These are phyloP conservation scores for Corymbia citriodora DNA, from an alignment of 441 rosid genomes.

Conservation along the genomic window DNA sequence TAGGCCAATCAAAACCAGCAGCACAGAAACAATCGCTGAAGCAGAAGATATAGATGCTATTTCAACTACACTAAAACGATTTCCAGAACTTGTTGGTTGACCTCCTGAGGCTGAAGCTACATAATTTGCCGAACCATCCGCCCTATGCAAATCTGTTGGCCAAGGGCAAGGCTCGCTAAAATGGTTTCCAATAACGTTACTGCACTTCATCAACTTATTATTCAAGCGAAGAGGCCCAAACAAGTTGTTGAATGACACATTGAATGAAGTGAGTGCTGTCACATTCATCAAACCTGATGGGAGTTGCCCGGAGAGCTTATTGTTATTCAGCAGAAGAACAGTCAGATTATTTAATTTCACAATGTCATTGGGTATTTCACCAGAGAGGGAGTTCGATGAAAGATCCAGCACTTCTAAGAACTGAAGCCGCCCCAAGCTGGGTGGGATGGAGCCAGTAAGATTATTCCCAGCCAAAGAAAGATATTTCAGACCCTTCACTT, in stretches of 20 bases:
- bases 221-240: constrained; percentile 45
- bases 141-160: constrained; percentile 16
- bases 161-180: constrained; percentile 41
- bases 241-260: constrained; percentile 53
- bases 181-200: constrained; percentile 48
- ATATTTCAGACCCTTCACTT: constrained; percentile 26
- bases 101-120: constrained; percentile 13
- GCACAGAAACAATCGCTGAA: constrained; percentile 70
- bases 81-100: constrained; percentile 4
- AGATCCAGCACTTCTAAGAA: constrained; percentile 43
- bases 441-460: constrained; percentile 40
- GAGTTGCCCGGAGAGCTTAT: constrained; percentile 49
- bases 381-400: constrained; percentile 49
- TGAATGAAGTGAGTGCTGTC: constrained; percentile 34
- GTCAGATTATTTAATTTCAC: constrained; percentile 39
- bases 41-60: constrained; percentile 81
- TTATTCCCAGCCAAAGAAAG: constrained; percentile 54
- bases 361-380: constrained; percentile 41
- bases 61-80: constrained; percentile 55
- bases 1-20: constrained; percentile 52
- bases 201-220: constrained; percentile 34
- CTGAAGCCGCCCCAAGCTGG: constrained; percentile 29
- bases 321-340: constrained; percentile 50
- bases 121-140: constrained; percentile 13
- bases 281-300: constrained; percentile 43